phyloP scores from a whole-genome alignment of 2,329 filamentous ascomycete genomes.

The Nakataea oryzae region DNA sequence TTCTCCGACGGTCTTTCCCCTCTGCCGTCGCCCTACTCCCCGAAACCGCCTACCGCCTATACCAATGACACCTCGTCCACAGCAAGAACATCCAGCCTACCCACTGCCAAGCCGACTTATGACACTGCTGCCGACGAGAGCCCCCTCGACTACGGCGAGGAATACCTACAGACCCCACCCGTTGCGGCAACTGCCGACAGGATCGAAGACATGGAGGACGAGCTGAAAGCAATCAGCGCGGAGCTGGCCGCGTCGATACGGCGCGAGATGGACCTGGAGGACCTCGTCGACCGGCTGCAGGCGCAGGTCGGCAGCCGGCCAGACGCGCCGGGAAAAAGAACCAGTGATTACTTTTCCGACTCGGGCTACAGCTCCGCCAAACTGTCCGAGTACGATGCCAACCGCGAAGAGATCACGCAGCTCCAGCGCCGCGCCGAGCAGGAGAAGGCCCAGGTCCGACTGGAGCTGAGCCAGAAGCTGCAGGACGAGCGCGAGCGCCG shows the following conservation, averaged over 20 bases:
- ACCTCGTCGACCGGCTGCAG: conserved; percentile 81
- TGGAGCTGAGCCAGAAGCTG: conserved; percentile 76
- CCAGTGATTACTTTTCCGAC: conserved; percentile 97
- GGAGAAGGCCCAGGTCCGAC: conserved; percentile 75
- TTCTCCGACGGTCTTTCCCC: conserved; percentile 37
- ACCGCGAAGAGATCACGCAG: conserved; percentile 66
- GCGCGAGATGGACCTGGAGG: conserved; percentile 92
- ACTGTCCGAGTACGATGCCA: conserved; percentile 55
- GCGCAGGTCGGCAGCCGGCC: conserved; percentile 53
- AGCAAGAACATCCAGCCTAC: conserved; percentile 19
- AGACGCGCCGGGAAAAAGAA: conserved; percentile 54
- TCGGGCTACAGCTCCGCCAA: conserved; percentile 82
- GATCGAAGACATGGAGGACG: conserved; percentile 85
- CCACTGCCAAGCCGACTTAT: conserved; percentile 13
- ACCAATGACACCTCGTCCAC: conserved; percentile 31
- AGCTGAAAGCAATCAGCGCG: conserved; percentile 83
- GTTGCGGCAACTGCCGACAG: conserved; percentile 35
- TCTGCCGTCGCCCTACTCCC: conserved; percentile 40
- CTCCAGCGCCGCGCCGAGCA: conserved; percentile 79
- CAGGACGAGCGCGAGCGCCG: conserved; percentile 76
- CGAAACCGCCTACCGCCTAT: conserved; percentile 22
- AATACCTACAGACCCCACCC: conserved; percentile 39
- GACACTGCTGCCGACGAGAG: conserved; percentile 29
- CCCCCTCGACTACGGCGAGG: conserved; percentile 38
- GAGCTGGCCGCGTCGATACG: conserved; percentile 90